Conservation (phyloP, 768 basidiomycete genomes). For the Amanita rubescens region DNA sequence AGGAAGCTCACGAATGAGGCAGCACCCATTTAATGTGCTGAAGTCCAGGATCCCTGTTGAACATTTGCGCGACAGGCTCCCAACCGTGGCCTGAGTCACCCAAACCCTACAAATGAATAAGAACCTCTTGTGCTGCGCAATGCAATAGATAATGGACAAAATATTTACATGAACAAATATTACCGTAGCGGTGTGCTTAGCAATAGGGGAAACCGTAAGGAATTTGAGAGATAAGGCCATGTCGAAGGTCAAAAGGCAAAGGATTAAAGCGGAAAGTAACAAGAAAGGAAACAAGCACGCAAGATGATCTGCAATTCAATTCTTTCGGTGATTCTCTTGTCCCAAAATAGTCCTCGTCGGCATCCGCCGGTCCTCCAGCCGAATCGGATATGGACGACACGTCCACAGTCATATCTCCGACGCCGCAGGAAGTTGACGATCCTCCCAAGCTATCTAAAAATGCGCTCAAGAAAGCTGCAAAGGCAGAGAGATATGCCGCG, state of each 20-base stretch:
- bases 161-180: constrained; percentile 80
- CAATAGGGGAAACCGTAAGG: constrained; percentile 45
- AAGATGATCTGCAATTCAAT: constrained; percentile 13
- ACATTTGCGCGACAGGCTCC: constrained; percentile 67
- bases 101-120: constrained; percentile 44
- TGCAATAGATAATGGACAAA: constrained; percentile 6
- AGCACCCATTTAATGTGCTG: constrained; percentile 86
- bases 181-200: constrained; percentile 77
- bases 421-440: not conserved
- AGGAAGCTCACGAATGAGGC: constrained; percentile 62
- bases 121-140: no score
- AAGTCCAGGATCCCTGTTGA: constrained; percentile 45
- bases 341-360: constrained; percentile 34
- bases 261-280: constrained; percentile 15
- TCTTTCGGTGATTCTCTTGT: constrained; percentile 17
- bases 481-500: constrained; percentile 55
- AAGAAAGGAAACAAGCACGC: constrained; percentile 11
- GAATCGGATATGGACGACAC: not conserved
- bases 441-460: constrained; percentile 56
- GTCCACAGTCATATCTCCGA: no score
- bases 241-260: constrained; percentile 10
- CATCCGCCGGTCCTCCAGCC: constrained; percentile 35
- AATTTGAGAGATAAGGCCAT: constrained; percentile 31
- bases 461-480: constrained; percentile 70
- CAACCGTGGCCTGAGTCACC: constrained; percentile 73